Base-by-base conservation (phyloP, 1,284 basidiomycete genomes). In the Sporisorium exsertum region DNA sequence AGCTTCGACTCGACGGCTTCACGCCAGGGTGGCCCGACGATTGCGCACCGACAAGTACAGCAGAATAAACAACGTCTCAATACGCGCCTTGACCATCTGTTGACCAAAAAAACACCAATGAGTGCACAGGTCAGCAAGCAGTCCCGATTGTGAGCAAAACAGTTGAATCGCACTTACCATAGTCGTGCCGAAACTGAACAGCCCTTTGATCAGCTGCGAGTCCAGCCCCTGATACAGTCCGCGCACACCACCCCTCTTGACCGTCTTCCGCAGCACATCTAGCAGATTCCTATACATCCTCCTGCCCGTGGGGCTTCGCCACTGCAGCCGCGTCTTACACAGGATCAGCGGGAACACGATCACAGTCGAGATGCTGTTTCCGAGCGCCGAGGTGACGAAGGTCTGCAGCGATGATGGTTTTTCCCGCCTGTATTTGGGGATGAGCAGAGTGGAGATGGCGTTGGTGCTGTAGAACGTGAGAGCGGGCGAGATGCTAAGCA, bases 351-450 rank as follows among this genome's bases (percentile, higher is more conserved):
- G 86, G 65, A 87, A 87, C 15, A 86, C 79, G 18, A 85, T 81
- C 7, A 85, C 58, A 15, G 81, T 81, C 43, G 85, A 87, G 27
- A 87, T 71, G 2, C 86, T 86, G 64, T 87, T 87, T 0, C 87
- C 87, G 20, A 86, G 66, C 0, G 88, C 88, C 24, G 84, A 87
- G 7, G 86, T 81, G 49, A 87, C 43, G 74, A 88, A 88, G 0
- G 87, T 88, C 24, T 86, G 64, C 37, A 67, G 18, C 78, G 80
- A 55, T 73, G 75, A 58, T 60, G 70, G 46, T 58, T 77, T 24
- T 81, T 86, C 52, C 20, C 60, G 59, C 22, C 24, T 58, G 12
- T 58, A 58, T 40, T 61, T 63, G 1, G 78, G 80, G 42, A 82
- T 61, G 10, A 88, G 69, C 22, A 87, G 47, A 1, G 78, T 66